Base-by-base conservation (phyloP, 2,329 filamentous ascomycete genomes). In the Penicillium psychrosexuale region DNA sequence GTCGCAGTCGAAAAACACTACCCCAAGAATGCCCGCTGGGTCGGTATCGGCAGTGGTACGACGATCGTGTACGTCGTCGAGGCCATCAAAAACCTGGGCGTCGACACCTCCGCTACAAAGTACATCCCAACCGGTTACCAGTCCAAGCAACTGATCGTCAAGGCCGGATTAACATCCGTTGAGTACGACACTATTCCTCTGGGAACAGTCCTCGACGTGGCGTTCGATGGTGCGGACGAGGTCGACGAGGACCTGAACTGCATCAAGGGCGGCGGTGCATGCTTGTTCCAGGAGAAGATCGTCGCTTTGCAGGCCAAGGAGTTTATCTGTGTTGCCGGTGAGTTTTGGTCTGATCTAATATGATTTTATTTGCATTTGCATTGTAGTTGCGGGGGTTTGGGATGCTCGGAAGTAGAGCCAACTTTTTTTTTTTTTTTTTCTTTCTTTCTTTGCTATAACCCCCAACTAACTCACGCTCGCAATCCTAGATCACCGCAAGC, bases 251-350 rank as follows among this genome's bases (percentile, higher is more conserved):
- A 95, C 49, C 77, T 99, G 57, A 99, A 97, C 75, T 91, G 93
- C 70, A 97, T 99, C 78, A 97, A 97, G 79, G 94, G 94, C 51
- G 94, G 94, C 47, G 94, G 94, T 55, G 94, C 91, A n/a, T 99
- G 94, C 75, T 77, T 97, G 53, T 96, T 96, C 78, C 94, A 97
- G 75, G 94, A 99, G 78, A 99, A 99, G 79, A 81, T 99, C 34
- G 92, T 99, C 5, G 92, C 92, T 5, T 84, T 90, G 57, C 84
- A 88, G 47, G 88, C 91, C 3, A 89, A 85, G 74, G 89, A 90
- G 70, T 96, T 97, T 68, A 82, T 97, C 59, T 93, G 90, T 66
- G 90, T 95, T 55, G 91, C 90, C 53, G 88, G 87, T 90, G 75
- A 67, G 81, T 74, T 24, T 3, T 8, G 9, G 27, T 37, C 19